Percentiles rank a stretch among this genome's conserved stretches.
These are phyloP conservation scores for Kernera saxatilis DNA, from an alignment of 345 rosid genomes.

Conservation along the genomic window DNA sequence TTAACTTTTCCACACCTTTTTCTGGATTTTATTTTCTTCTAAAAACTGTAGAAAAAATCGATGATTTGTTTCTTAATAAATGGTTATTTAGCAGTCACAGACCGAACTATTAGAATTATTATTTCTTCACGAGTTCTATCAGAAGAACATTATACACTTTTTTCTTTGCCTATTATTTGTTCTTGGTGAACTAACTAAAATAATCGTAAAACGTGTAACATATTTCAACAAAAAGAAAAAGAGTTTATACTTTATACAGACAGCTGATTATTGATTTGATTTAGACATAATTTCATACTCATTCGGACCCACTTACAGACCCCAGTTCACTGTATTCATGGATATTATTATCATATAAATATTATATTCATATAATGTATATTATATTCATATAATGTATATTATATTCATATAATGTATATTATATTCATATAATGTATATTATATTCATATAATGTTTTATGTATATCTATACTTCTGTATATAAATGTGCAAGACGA, in stretches of 20 bases:
- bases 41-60: background rate
- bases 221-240: slow-evolving; percentile 1
- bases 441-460: background rate
- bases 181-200: background rate
- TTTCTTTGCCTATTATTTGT: background rate
- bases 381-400: background rate
- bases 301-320: slow-evolving; percentile 13
- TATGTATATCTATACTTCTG: background rate
- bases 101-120: background rate
- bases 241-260: background rate
- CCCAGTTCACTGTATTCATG: slow-evolving; percentile 10
- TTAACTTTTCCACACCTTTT: slow-evolving; percentile 4
- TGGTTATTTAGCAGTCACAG: background rate
- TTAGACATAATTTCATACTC: background rate
- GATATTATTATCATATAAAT: slow-evolving; percentile 10
- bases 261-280: slow-evolving; percentile 6
- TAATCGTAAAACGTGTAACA: slow-evolving; percentile 14
- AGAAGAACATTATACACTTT: background rate
- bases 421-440: background rate
- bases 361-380: background rate
- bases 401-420: background rate
- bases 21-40: background rate
- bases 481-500: background rate
- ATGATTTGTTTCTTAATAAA: background rate
- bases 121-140: background rate